These are phyloP conservation scores for Turnera subulata DNA, from an alignment of 345 rosid species.

Conservation along the genomic window DNA sequence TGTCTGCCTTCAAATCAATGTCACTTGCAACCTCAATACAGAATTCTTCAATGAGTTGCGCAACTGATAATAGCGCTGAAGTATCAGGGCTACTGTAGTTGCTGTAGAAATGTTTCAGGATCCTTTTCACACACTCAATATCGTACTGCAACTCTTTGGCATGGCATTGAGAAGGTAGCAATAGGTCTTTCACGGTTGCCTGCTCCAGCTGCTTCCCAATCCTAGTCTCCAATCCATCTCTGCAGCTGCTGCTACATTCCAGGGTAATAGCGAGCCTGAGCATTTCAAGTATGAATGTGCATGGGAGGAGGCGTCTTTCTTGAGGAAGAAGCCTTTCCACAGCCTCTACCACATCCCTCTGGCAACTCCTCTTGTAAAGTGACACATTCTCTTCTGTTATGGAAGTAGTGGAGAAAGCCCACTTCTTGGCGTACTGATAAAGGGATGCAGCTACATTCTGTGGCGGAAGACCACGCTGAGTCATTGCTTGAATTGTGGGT, in stretches of 20 bases:
- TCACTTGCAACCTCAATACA: conserved; percentile 54
- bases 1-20: conserved; percentile 41
- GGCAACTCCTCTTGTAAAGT: conserved; percentile 35
- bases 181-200: conserved; percentile 54
- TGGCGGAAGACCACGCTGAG: conserved; percentile 31
- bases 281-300: conserved; percentile 52
- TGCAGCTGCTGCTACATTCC: conserved; percentile 50
- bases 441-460: conserved; percentile 50
- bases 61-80: conserved; percentile 37
- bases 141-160: conserved; percentile 51
- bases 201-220: conserved; percentile 69
- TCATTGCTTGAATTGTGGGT: conserved; percentile 34
- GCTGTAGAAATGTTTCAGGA: conserved; percentile 50
- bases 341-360: conserved; percentile 52
- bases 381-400: conserved; percentile 24
- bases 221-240: conserved; percentile 62
- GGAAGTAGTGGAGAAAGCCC: conserved; percentile 34
- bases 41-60: conserved; percentile 67
- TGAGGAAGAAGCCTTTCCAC: conserved; percentile 62
- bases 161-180: conserved; percentile 47
- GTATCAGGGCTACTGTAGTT: conserved; percentile 27
- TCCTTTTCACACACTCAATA: conserved; percentile 50
- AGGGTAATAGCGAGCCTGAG: conserved; percentile 43
- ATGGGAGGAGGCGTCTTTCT: conserved; percentile 46
- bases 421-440: conserved; percentile 45